Percentiles rank a stretch among this genome's conserved stretches.
phyloP scores from a whole-genome alignment of 2,329 filamentous ascomycete species.

The Beauveria sp. region DNA sequence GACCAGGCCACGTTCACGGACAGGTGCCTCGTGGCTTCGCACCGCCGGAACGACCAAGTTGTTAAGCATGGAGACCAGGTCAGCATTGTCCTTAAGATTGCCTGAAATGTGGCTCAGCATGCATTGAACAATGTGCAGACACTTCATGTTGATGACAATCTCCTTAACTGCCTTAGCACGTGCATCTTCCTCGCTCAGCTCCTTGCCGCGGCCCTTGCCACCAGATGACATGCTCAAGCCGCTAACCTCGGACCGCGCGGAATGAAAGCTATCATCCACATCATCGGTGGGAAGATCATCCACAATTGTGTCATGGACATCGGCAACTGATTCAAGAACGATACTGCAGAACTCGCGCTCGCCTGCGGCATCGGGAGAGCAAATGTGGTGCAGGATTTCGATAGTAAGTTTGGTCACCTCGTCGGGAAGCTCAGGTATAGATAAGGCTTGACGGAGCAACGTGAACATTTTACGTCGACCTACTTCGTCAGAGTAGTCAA shows the following conservation, averaged over 20 bases:
- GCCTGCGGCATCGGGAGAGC: slow-evolving; percentile 63
- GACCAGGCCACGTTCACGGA: slow-evolving; percentile 81
- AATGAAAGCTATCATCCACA: slow-evolving; percentile 75
- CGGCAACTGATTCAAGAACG: slow-evolving; percentile 87
- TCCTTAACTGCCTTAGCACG: slow-evolving; percentile 74
- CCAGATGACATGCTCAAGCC: slow-evolving; percentile 49
- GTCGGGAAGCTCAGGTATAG: slow-evolving; percentile 80
- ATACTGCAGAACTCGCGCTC: slow-evolving; percentile 79
- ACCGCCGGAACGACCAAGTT: slow-evolving; percentile 94
- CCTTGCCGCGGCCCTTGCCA: slow-evolving; percentile 32
- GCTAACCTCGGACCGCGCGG: slow-evolving; percentile 78
- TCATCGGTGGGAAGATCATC: slow-evolving; percentile 55
- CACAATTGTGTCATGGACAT: slow-evolving; percentile 90
- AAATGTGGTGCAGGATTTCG: slow-evolving; percentile 74
- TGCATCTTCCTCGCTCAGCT: slow-evolving; percentile 56
- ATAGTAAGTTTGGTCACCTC: slow-evolving; percentile 85
- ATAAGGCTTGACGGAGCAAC: slow-evolving; percentile 75
- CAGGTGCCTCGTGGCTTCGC: slow-evolving; percentile 82
- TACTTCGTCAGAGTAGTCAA: slow-evolving; percentile 97
- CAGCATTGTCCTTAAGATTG: slow-evolving; percentile 78
- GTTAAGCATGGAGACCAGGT: slow-evolving; percentile 96
- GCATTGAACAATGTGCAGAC: slow-evolving; percentile 92
- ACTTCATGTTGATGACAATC: slow-evolving; percentile 97
- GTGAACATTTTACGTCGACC: slow-evolving; percentile 94
- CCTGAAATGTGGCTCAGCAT: slow-evolving; percentile 92